Evolutionary conservation across 2,329 filamentous ascomycete species (phyloP).

Genomic region (Fonsecaea multimorphosa): DNA sequence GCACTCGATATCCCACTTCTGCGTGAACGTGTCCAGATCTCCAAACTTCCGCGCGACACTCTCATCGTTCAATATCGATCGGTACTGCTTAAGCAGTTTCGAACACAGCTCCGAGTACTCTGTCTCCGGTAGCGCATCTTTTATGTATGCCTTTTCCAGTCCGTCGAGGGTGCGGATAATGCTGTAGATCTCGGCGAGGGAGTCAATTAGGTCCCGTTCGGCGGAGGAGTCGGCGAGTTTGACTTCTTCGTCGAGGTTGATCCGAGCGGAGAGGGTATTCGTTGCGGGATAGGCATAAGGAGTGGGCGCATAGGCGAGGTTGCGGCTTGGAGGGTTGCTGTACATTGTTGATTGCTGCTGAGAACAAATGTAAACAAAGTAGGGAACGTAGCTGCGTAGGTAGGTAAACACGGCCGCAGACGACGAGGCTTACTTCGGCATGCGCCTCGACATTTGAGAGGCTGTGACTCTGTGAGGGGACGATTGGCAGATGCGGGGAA

Average conservation of each 20-base stretch:
- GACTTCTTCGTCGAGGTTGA: conserved; percentile 95
- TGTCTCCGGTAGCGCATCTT: conserved; percentile 87
- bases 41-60: conserved; percentile 86
- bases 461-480: conserved; percentile 15
- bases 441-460: neutral
- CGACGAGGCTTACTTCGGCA: neutral
- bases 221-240: conserved; percentile 85
- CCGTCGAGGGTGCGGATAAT: conserved; percentile 96
- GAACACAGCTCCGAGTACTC: conserved; percentile 98
- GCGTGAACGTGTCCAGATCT: conserved; percentile 88
- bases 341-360: neutral
- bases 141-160: conserved; percentile 93
- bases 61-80: conserved; percentile 88
- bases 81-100: conserved; percentile 93
- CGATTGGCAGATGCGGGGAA: conserved; percentile 9
- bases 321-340: conserved; percentile 50
- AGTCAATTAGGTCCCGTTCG: conserved; percentile 93
- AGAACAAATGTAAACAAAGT: neutral
- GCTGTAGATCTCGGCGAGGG: conserved; percentile 94
- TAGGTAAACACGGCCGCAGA: neutral
- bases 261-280: conserved; percentile 79
- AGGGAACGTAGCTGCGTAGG: too few relatives aligned
- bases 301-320: conserved; percentile 82
- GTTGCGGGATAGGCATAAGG: conserved; percentile 85
- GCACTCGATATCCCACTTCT: conserved; percentile 91